Conservation (phyloP, 192 early-diverging fungal species). For the Martensiomyces pterosporus region DNA sequence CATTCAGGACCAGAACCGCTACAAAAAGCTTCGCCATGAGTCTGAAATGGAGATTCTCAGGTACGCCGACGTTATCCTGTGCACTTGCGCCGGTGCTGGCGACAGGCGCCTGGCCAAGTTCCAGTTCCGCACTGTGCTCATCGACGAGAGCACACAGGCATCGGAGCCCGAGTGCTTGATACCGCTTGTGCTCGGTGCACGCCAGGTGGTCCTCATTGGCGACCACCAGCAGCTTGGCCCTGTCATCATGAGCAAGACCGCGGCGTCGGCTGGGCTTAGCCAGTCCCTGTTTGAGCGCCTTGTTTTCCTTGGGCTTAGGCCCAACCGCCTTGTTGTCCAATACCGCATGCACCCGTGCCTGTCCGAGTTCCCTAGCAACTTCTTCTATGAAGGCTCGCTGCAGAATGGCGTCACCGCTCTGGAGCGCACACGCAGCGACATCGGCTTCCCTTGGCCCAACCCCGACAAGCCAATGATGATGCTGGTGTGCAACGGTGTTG, state of each 20-base stretch:
- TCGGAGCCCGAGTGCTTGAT: slow-evolving; percentile 98
- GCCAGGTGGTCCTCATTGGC: slow-evolving; percentile 95
- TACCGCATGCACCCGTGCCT: slow-evolving; percentile 99
- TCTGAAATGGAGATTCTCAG: slow-evolving; percentile 90
- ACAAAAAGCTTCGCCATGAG: slow-evolving; percentile 73
- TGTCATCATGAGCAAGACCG: slow-evolving; percentile 96
- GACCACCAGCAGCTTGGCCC: slow-evolving; percentile 99
- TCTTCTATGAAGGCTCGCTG: slow-evolving; percentile 98
- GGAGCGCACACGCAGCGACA: slow-evolving; percentile 80
- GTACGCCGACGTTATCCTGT: slow-evolving; percentile 95
- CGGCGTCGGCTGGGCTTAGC: slow-evolving; percentile 87
- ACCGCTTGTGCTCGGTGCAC: slow-evolving; percentile 92
- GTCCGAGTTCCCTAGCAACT: slow-evolving; percentile 98
- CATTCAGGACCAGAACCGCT: slow-evolving; percentile 79
- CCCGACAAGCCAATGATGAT: slow-evolving; percentile 95
- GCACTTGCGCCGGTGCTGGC: slow-evolving; percentile 96
- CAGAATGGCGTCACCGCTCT: slow-evolving; percentile 94
- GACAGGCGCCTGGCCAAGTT: slow-evolving; percentile 87
- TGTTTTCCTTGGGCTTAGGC: slow-evolving; percentile 85
- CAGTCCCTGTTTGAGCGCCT: slow-evolving; percentile 97
- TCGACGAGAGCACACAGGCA: slow-evolving; percentile 98
- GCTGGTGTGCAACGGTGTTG: slow-evolving; percentile 85
- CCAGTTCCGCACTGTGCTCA: slow-evolving; percentile 88
- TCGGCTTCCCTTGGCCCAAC: slow-evolving; percentile 97
- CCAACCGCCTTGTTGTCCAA: slow-evolving; percentile 95